Evolutionary conservation across 192 early-diverging fungal species (phyloP), one percentile per base, ranked within the genome.

Genomic region (Backusella circina): DNA sequence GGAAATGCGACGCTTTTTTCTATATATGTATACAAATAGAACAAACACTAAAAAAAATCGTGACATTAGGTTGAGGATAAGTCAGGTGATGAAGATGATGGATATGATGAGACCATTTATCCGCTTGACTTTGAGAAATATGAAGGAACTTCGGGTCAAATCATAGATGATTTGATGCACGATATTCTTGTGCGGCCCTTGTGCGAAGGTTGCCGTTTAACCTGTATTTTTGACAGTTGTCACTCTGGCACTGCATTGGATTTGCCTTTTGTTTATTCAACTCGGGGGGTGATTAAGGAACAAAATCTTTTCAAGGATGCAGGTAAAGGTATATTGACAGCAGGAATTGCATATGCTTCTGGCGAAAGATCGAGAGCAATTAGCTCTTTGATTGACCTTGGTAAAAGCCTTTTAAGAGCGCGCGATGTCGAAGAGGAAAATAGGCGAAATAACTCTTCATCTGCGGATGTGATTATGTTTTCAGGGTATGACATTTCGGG

Each of bases 191-290:
- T 95, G 12, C 83, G 86, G 21, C 89, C 90, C 4, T 83, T 95
- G 23, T 84, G 83, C 13, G 33, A 72, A 47, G 84, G 94, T 26
- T 89, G 86, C 51, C 90, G 93, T 31, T 79, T 96, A 76, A 95
- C 94, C 0, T 93, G 90, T 5, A 90, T 95, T 51, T 94, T 93
- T 79, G 94, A 95, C 79, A 94, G 91, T 71, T 96, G 94, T 77
- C 92, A 96, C 74, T 93, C 91, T 21, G 94, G 93, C 26, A 91
- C 94, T 7, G 93, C 90, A 0, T 82, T 95, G 35, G 94, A 95
- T 79, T 81, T 95, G 36, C 93, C 94, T 2, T 95, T 88, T 76
- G 86, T 89, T 72, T 95, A 95, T 76, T 89, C 89, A 47, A 91
- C 91, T n/a, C 39, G 84, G 38, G 93, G 94, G 41, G 70, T 78